Evolutionary conservation across 2,329 filamentous ascomycete species (phyloP), one percentile per base, ranked within the genome.

Genomic region (Colletotrichum sp.): DNA sequence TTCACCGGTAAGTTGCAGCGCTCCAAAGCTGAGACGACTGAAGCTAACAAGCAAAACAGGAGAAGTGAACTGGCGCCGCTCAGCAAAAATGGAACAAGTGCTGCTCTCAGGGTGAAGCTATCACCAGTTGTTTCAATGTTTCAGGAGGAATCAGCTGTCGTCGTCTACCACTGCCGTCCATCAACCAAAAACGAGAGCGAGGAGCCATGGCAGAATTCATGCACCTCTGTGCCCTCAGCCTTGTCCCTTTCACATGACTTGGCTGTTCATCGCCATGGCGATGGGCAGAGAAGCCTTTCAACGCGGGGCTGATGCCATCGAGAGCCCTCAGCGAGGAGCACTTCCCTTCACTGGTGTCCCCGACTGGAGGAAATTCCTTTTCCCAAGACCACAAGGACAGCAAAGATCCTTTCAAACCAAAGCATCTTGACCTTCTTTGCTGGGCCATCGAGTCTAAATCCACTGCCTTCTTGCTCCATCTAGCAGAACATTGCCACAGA

Each of bases 401-500:
- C 3, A 52, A 52, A 52, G 44, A 22, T 52, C 6, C 44, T 52
- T 52, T 52, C 44, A 52, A 7, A 52, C 4, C 44, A 13, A 52
- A 8, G 10, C 4, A 2, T 52, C n/a, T 22, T 52, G 44, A 52
- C 3, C 6, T 52, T 52, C 44, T 22, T 52, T 52, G 44, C 44
- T 52, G 0, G n/a, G 6, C 0, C 12, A 0, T 1, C 44, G 44
- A 52, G 44, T 52, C 44, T 24, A 5, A 10, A 13, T 52, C 44
- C 44, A 52, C 13, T 22, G n/a, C n/a, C 44, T 52, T 52, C n/a
- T 52, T 52, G 44, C 44, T 22, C 6, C 12, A 52, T 52, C 44
- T 52, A 52, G 44, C 44, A 52, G n/a, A 52, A 22, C 10, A 52
- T 52, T 3, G 6, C n/a, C 44, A 52, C n/a, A 3, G n/a, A 52